Conservation (phyloP, 495 filamentous ascomycete genomes). For the Aspergillus ostianus region DNA sequence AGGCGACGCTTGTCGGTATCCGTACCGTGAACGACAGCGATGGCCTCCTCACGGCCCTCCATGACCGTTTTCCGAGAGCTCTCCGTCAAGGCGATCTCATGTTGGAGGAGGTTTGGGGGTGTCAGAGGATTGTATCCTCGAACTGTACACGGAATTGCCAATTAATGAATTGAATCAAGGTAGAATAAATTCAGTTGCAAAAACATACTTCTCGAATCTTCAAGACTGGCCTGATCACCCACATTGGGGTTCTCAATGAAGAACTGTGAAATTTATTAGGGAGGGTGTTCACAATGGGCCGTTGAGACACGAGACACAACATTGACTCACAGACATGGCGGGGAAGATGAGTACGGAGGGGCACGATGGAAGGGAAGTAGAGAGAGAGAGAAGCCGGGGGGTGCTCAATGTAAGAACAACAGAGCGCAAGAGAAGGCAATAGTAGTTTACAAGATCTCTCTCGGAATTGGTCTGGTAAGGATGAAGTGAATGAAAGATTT, state of each 20-base stretch:
- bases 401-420: background rate
- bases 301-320: background rate
- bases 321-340: slow-evolving; percentile 44
- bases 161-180: slow-evolving; percentile 3
- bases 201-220: slow-evolving; percentile 85
- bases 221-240: slow-evolving; percentile 73
- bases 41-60: slow-evolving; percentile 75
- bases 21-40: slow-evolving; percentile 72
- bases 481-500: slow-evolving; percentile 1
- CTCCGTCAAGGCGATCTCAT: slow-evolving; percentile 82
- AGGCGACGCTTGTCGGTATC: slow-evolving; percentile 71
- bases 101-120: slow-evolving; percentile 90
- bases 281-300: slow-evolving; percentile 9
- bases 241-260: slow-evolving; percentile 88
- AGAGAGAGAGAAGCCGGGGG: too few species aligned
- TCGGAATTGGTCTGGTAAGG: background rate
- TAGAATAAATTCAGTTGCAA: background rate
- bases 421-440: slow-evolving; percentile 14
- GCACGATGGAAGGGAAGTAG: slow-evolving; percentile 3
- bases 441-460: slow-evolving; percentile 2
- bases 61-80: slow-evolving; percentile 79
- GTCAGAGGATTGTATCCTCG: slow-evolving; percentile 91
- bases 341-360: slow-evolving; percentile 16
- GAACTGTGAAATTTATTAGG: slow-evolving; percentile 51
- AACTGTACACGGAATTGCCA: slow-evolving; percentile 47